Conservation (phyloP, 2,329 filamentous ascomycete genomes). For the Penicillium sp. region DNA sequence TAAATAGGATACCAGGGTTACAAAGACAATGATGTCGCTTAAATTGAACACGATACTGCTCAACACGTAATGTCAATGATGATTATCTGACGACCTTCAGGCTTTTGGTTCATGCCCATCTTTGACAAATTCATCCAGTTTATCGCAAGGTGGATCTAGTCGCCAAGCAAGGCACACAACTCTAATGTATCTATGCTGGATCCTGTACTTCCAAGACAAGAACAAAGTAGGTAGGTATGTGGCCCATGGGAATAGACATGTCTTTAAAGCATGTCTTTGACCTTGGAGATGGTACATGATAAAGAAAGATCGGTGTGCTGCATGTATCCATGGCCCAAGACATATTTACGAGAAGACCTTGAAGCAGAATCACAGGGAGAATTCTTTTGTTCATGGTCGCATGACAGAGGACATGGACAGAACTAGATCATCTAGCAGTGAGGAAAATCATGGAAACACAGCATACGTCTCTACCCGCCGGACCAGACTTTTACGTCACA, state of each 20-base stretch:
- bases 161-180: too few relatives aligned
- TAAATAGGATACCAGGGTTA: background rate
- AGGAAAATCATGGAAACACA: conserved; percentile 26
- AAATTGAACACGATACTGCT: background rate
- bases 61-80: background rate
- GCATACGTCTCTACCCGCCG: conserved; percentile 33
- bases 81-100: background rate
- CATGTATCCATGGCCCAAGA: background rate
- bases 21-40: background rate
- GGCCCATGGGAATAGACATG: too few relatives aligned
- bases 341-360: conserved; percentile 8
- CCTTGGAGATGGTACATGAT: background rate
- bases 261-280: background rate
- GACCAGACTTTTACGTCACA: conserved; percentile 11
- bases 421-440: conserved; percentile 30
- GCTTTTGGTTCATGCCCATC: background rate
- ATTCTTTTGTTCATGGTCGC: conserved; percentile 39
- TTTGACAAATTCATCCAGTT: background rate
- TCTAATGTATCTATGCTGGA: too few relatives aligned
- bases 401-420: conserved; percentile 40
- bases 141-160: background rate
- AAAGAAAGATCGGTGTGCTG: background rate
- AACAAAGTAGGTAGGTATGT: too few relatives aligned
- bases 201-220: background rate
- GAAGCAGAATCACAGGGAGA: conserved; percentile 26